Percentiles rank a stretch among this genome's conserved stretches.
Conservation (phyloP, 2,329 filamentous ascomycete species). For the Monilinia fructicola region DNA sequence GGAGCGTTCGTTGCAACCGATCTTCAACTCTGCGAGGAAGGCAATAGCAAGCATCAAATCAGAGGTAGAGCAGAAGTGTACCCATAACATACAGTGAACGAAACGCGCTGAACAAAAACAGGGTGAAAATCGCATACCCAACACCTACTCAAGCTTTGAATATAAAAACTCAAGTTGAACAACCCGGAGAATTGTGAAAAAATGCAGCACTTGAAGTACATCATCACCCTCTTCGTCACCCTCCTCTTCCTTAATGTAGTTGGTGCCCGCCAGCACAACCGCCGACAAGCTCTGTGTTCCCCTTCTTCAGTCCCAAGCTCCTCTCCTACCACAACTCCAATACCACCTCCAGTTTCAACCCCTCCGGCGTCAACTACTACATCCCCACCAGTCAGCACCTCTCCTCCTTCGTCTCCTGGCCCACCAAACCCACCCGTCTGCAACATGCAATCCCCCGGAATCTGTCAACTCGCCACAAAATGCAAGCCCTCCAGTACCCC, state of each 20-base stretch:
- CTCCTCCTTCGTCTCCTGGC: constrained; percentile 7
- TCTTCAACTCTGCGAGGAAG: background rate
- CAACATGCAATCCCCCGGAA: constrained; percentile 14
- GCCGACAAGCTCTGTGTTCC: constrained; percentile 13
- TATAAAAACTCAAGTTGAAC: background rate
- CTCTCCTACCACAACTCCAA: constrained; percentile 9
- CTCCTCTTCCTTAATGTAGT: constrained; percentile 15
- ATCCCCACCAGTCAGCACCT: constrained; percentile 4
- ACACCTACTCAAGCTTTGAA: background rate
- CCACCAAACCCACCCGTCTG: constrained; percentile 16
- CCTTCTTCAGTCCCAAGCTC: background rate
- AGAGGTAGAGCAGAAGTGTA: background rate
- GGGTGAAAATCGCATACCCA: background rate
- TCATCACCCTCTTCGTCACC: constrained; percentile 2
- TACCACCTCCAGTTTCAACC: constrained; percentile 4
- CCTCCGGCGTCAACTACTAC: background rate
- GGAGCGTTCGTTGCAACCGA: background rate
- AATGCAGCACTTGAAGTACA: constrained; percentile 18
- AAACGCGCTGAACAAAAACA: background rate
- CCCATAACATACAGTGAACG: background rate
- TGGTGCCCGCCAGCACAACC: constrained; percentile 8
- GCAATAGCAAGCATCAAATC: background rate
- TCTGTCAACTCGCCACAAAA: constrained; percentile 21
- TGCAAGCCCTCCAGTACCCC: background rate
- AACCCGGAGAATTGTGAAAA: background rate